Evolutionary conservation across 495 filamentous ascomycete genomes (phyloP).

Genomic region (Neurospora sp.): DNA sequence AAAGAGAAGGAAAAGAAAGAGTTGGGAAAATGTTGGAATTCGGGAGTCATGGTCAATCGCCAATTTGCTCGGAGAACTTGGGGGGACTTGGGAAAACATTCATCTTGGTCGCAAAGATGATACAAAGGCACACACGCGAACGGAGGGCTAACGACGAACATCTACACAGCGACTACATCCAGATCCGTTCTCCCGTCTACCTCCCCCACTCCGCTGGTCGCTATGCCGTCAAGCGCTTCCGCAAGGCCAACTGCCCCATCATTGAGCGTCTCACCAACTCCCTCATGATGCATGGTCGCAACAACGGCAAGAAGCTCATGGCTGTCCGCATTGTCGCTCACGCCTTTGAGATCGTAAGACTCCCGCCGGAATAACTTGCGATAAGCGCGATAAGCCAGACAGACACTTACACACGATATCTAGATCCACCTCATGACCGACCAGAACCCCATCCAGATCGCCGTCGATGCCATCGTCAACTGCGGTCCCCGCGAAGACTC

Average conservation of each 20-base stretch:
- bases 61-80: neutral
- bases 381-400: neutral
- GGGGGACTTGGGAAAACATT: neutral
- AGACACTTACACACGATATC: slow-evolving; percentile 2
- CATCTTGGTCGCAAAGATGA: slow-evolving; percentile 1
- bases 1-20: neutral
- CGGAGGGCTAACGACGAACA: slow-evolving; percentile 36
- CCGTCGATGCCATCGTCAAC: slow-evolving; percentile 99
- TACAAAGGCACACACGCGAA: neutral
- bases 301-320: slow-evolving; percentile 99
- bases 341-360: slow-evolving; percentile 95
- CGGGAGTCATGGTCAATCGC: neutral
- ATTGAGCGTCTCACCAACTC: slow-evolving; percentile 99
- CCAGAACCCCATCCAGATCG: slow-evolving; percentile 99
- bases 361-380: neutral
- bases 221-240: slow-evolving; percentile 98
- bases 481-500: slow-evolving; percentile 98
- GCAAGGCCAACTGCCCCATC: slow-evolving; percentile 99
- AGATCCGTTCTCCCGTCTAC: slow-evolving; percentile 97
- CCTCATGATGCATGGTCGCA: slow-evolving; percentile 99
- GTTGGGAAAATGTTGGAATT: neutral
- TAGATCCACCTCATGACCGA: slow-evolving; percentile 99
- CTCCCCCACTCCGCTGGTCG: slow-evolving; percentile 96
- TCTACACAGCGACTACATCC: slow-evolving; percentile 86
- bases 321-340: slow-evolving; percentile 98